These are phyloP conservation scores for Hymenoscyphus repandus DNA, from an alignment of 2,329 filamentous ascomycete genomes.

Conservation along the genomic window DNA sequence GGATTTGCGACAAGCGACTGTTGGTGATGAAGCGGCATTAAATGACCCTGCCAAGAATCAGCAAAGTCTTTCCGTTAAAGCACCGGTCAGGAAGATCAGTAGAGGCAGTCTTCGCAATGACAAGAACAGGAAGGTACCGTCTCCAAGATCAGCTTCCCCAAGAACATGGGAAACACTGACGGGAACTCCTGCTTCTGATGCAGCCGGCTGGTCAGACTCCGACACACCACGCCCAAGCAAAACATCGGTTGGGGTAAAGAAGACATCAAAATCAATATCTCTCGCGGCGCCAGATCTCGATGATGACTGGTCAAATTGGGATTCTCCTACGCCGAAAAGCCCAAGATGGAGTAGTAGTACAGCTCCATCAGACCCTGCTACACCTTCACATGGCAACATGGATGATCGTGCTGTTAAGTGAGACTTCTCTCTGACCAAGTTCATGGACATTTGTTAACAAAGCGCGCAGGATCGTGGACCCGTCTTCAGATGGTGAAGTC, in stretches of 20 bases:
- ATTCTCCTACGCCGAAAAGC: constrained; percentile 48
- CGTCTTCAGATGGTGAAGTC: constrained; percentile 10
- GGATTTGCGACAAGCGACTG: constrained; percentile 89
- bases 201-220: constrained; percentile 14
- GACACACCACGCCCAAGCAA: constrained; percentile 11
- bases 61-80: constrained; percentile 28
- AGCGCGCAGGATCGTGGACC: constrained; percentile 19
- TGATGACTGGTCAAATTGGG: constrained; percentile 62
- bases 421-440: constrained; percentile 6
- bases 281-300: constrained; percentile 37
- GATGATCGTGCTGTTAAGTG: constrained; percentile 26
- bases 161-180: constrained; percentile 30
- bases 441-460: constrained; percentile 14
- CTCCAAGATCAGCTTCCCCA: constrained; percentile 20
- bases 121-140: constrained; percentile 15
- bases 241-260: constrained; percentile 20
- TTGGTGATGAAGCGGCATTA: constrained; percentile 79
- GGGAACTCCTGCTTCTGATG: constrained; percentile 20
- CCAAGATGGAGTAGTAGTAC: constrained; percentile 57
- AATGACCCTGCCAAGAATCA: constrained; percentile 41
- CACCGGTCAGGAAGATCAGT: constrained; percentile 32
- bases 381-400: constrained; percentile 20
- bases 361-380: constrained; percentile 23
- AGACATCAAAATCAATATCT: constrained; percentile 20
- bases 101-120: constrained; percentile 28